A percentile compares a stretch with the other conserved stretches of the same genome.
Conservation (phyloP, 257 asterid species). For the Echium plantagineum region DNA sequence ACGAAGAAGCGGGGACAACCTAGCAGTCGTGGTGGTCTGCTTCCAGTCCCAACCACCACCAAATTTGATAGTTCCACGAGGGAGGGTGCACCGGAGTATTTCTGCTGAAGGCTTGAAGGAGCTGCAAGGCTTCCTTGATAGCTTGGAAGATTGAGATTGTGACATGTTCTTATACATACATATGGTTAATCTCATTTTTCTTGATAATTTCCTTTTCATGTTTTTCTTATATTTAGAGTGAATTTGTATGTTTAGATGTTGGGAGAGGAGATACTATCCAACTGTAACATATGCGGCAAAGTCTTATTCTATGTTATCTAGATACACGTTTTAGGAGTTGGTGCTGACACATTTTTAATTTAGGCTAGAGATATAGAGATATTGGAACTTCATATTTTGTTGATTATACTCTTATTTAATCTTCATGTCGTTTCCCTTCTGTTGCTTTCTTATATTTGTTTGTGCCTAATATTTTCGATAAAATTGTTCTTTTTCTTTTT, state of each 20-base stretch:
- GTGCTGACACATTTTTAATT: not conserved
- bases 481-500: too few species aligned
- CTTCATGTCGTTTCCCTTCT: too few species aligned
- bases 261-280: conserved; percentile 46
- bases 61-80: conserved; percentile 55
- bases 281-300: conserved; percentile 82
- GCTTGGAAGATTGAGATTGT: conserved; percentile 41
- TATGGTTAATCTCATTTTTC: not conserved
- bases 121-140: conserved; percentile 69
- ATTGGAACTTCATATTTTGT: not conserved
- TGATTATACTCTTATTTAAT: too few species aligned
- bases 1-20: conserved; percentile 76
- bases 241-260: conserved; percentile 22
- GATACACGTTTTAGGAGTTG: not conserved
- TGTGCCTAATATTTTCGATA: too few species aligned
- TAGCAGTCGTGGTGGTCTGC: conserved; percentile 77
- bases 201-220: conserved; percentile 16
- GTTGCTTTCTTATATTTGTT: too few species aligned
- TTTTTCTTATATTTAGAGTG: conserved; percentile 5
- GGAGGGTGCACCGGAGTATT: conserved; percentile 84
- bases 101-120: conserved; percentile 93
- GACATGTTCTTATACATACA: conserved; percentile 13
- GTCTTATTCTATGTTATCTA: too few species aligned
- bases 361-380: not conserved
- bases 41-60: conserved; percentile 74